Conservation (phyloP, 192 early-diverging fungal genomes). For the Dispira simplex region DNA sequence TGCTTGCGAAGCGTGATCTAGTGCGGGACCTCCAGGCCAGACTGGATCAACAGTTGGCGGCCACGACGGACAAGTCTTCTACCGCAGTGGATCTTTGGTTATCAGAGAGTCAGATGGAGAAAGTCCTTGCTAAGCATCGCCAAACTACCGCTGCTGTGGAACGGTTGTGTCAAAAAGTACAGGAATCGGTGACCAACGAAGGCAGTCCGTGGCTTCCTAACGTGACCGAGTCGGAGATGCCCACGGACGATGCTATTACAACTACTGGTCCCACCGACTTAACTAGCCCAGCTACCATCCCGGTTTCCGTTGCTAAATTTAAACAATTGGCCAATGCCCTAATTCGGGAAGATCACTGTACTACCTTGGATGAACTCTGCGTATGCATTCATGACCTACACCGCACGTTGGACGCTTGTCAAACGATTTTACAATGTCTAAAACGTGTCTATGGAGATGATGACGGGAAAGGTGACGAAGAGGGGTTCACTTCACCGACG, state of each 20-base stretch:
- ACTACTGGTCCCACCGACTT: no score
- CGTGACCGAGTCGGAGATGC: no score
- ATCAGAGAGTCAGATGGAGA: no score
- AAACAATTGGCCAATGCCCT: background rate
- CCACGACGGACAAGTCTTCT: no score
- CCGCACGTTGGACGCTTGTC: constrained; percentile 4
- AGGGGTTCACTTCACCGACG: background rate
- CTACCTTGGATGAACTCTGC: background rate
- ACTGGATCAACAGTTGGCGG: background rate
- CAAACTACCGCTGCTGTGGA: no score
- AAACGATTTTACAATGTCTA: background rate
- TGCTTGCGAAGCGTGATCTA: background rate
- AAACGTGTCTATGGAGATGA: background rate
- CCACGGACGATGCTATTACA: no score
- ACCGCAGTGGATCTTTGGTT: no score
- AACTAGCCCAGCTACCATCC: background rate
- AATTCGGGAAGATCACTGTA: background rate
- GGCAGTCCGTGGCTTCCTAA: no score
- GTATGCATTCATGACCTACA: background rate
- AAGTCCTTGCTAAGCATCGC: no score
- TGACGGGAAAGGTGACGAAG: constrained; percentile 1
- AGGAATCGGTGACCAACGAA: no score
- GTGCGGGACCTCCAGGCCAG: background rate
- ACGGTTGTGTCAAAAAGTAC: no score
- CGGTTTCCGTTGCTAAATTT: background rate